These are phyloP conservation scores for Kalmanozyma brasiliensis DNA, from an alignment of 1,284 basidiomycete genomes.

Conservation along the genomic window DNA sequence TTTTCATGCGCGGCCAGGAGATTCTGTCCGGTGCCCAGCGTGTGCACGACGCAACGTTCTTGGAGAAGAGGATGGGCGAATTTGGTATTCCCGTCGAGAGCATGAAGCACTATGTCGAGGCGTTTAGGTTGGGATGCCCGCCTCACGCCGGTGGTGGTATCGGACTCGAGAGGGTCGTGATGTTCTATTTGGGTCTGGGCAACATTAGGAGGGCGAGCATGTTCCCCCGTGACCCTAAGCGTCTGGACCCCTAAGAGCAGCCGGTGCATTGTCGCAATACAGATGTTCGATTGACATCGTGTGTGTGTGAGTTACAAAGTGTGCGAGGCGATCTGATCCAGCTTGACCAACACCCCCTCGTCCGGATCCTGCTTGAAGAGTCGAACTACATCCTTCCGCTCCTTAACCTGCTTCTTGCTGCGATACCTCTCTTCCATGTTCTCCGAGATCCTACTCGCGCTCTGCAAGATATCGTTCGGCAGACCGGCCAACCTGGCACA, in stretches of 20 bases:
- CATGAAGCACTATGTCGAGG: conserved; percentile 91
- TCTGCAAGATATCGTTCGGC: conserved; percentile 11
- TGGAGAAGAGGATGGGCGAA: conserved; percentile 82
- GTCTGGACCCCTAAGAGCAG: conserved; percentile 67
- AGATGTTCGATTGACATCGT: no score
- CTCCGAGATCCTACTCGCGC: conserved; percentile 14
- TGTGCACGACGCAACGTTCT: conserved; percentile 87
- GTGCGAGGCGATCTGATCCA: neutral
- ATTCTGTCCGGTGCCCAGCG: conserved; percentile 97
- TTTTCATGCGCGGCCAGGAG: conserved; percentile 99
- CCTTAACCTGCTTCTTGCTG: neutral
- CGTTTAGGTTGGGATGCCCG: conserved; percentile 91
- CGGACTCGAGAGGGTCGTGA: conserved; percentile 89
- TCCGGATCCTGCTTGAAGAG: no score
- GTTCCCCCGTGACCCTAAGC: conserved; percentile 78
- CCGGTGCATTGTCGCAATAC: no score
- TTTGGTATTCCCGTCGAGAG: conserved; percentile 81
- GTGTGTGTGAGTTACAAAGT: no score
- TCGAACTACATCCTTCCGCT: neutral
- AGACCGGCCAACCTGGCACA: conserved; percentile 60
- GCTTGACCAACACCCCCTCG: neutral
- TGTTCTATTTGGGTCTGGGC: conserved; percentile 78
- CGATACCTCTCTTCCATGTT: conserved; percentile 1
- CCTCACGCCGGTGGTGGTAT: conserved; percentile 76
- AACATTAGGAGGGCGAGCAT: conserved; percentile 93